Percentiles rank a stretch among this genome's conserved stretches.
Evolutionary conservation across 345 rosid genomes (phyloP).

Genomic region (Ceriops decandra): DNA sequence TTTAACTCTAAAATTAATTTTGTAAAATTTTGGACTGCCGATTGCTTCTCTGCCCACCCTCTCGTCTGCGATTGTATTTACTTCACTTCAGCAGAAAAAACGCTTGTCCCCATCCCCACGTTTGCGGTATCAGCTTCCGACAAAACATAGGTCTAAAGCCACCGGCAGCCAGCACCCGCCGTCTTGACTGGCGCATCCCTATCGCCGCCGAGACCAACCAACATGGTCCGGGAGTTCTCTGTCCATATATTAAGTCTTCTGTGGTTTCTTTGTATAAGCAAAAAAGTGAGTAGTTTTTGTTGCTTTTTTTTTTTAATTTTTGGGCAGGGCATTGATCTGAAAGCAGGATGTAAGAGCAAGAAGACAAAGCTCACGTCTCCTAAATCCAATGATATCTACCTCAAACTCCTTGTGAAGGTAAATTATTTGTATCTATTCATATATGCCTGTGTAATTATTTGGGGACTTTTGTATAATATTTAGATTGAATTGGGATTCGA

Average conservation of each 20-base stretch:
- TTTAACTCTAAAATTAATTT: no score
- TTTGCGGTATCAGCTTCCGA: not conserved
- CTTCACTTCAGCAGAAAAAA: no score
- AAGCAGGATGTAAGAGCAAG: conserved; percentile 96
- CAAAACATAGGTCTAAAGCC: conserved; percentile 16
- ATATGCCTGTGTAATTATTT: not conserved
- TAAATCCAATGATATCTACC: conserved; percentile 90
- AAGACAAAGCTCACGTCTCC: conserved; percentile 83
- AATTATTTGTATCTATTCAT: not conserved
- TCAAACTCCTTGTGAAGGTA: conserved; percentile 92
- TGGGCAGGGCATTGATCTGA: conserved; percentile 80
- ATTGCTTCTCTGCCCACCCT: no score
- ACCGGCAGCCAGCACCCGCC: not conserved
- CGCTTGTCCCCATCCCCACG: no score
- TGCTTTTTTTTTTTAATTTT: no score
- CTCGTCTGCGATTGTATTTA: no score
- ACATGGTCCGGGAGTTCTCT: not conserved
- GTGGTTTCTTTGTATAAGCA: no score
- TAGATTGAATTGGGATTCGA: no score
- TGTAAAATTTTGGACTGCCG: no score
- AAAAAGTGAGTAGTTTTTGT: not conserved
- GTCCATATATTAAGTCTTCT: not conserved
- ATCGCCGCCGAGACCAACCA: no score
- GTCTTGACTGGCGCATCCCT: no score
- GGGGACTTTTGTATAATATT: not conserved